phyloP scores from a whole-genome alignment of 495 filamentous ascomycete species.

The Trichoderma parareesei region DNA sequence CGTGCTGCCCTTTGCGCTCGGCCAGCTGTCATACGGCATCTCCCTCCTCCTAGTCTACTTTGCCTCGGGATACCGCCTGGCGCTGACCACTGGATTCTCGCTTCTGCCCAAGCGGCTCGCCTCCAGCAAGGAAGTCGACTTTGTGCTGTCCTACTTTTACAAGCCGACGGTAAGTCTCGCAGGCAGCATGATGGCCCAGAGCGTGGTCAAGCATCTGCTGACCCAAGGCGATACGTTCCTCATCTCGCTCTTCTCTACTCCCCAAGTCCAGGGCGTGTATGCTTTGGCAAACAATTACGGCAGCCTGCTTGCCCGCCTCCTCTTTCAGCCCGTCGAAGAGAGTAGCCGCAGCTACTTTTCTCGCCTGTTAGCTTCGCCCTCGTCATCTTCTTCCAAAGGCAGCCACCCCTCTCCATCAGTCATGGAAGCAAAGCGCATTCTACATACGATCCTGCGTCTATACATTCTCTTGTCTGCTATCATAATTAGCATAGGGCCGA shows the following conservation, averaged over 20 bases:
- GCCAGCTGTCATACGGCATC: conserved; percentile 70
- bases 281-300: conserved; percentile 92
- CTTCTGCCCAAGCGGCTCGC: conserved; percentile 31
- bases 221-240: conserved; percentile 92
- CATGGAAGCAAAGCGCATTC: conserved; percentile 32
- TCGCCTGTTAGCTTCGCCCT: conserved; percentile 46
- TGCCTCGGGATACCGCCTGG: conserved; percentile 35
- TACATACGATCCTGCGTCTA: conserved; percentile 46
- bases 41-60: conserved; percentile 61
- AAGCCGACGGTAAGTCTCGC: conserved; percentile 56
- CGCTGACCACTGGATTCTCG: conserved; percentile 47
- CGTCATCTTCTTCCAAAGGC: conserved; percentile 10
- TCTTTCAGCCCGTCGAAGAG: conserved; percentile 95
- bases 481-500: conserved; percentile 59
- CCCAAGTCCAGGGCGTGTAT: conserved; percentile 84
- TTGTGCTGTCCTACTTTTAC: conserved; percentile 57
- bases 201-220: conserved; percentile 78
- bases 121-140: conserved; percentile 20
- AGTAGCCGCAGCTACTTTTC: conserved; percentile 81
- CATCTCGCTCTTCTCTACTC: conserved; percentile 63
- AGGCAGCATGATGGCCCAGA: conserved; percentile 78
- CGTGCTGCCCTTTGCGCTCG: conserved; percentile 80
- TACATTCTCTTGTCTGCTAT: conserved; percentile 65
- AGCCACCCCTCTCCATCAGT: conserved; percentile 16
- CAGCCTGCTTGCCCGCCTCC: conserved; percentile 74